Percentiles rank a stretch among this genome's conserved stretches.
These are phyloP conservation scores for Pichia sp. DNA, from an alignment of 1,139 yeast species.

Conservation along the genomic window DNA sequence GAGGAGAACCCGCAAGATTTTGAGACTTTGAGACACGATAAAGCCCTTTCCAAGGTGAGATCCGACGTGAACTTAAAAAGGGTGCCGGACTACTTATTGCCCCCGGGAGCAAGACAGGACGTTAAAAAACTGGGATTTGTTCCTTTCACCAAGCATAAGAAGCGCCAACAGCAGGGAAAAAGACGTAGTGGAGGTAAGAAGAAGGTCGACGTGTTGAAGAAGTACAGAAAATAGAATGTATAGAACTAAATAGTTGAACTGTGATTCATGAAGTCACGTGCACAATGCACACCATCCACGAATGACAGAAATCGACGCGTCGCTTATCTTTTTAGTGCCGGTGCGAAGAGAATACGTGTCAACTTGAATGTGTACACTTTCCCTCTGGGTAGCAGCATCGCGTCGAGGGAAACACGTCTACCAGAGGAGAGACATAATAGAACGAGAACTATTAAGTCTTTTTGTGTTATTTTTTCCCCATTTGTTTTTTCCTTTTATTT, in stretches of 20 bases:
- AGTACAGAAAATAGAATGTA: constrained; percentile 42
- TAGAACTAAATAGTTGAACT: background rate
- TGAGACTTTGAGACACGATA: constrained; percentile 84
- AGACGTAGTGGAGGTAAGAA: constrained; percentile 29
- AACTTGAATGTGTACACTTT: background rate
- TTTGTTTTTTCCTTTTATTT: background rate
- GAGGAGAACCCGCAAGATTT: constrained; percentile 98
- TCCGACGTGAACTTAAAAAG: constrained; percentile 83
- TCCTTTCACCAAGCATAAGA: constrained; percentile 62
- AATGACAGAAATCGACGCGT: background rate
- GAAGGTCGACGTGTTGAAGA: constrained; percentile 69
- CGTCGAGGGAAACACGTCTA: background rate
- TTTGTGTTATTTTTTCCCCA: background rate
- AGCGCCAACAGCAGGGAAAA: constrained; percentile 36
- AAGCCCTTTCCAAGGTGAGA: constrained; percentile 77
- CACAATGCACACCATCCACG: too few relatives aligned
- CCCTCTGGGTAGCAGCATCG: background rate
- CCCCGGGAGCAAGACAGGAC: constrained; percentile 67
- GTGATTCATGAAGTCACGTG: constrained; percentile 2
- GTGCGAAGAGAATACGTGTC: background rate
- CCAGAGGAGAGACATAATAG: background rate
- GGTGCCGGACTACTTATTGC: constrained; percentile 87
- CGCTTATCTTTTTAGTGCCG: background rate
- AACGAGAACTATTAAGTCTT: background rate
- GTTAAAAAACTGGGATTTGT: constrained; percentile 66